phyloP scores from a whole-genome alignment of 495 filamentous ascomycete species.

The Trypethelium eluteriae region DNA sequence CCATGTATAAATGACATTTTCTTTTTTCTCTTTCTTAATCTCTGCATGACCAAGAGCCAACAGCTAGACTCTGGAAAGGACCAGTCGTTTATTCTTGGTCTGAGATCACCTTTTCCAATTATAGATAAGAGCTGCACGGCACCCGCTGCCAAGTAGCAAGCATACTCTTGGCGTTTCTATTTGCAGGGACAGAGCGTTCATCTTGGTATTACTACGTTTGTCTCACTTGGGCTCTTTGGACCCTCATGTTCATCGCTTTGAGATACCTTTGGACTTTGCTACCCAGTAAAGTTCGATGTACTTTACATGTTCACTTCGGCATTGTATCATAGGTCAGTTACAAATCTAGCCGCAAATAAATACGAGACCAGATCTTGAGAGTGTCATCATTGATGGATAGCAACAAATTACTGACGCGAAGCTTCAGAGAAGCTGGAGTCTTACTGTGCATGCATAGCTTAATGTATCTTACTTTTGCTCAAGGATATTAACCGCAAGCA shows the following conservation, averaged over 20 bases:
- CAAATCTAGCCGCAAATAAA: too few species aligned
- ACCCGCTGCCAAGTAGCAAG: not conserved
- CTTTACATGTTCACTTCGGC: not conserved
- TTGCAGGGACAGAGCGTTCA: not conserved
- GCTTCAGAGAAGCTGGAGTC: too few species aligned
- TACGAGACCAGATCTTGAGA: not conserved
- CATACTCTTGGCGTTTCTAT: not conserved
- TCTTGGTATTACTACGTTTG: conserved; percentile 1
- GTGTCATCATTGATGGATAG: not conserved
- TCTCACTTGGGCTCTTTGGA: not conserved
- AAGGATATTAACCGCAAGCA: too few species aligned
- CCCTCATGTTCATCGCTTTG: not conserved
- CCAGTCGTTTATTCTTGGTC: not conserved
- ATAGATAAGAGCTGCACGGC: not conserved
- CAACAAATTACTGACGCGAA: too few species aligned
- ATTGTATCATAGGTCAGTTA: not conserved
- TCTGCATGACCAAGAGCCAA: not conserved
- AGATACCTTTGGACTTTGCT: not conserved
- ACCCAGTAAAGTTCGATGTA: not conserved
- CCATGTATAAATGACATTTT: not conserved
- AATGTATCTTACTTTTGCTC: too few species aligned
- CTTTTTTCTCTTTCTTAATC: not conserved
- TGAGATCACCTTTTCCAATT: not conserved
- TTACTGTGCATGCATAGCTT: too few species aligned
- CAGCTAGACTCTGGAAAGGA: not conserved